Percentiles rank a stretch among this genome's conserved stretches.
phyloP scores from a whole-genome alignment of 1,284 basidiomycete species.

The Spongispora temasekensis region DNA sequence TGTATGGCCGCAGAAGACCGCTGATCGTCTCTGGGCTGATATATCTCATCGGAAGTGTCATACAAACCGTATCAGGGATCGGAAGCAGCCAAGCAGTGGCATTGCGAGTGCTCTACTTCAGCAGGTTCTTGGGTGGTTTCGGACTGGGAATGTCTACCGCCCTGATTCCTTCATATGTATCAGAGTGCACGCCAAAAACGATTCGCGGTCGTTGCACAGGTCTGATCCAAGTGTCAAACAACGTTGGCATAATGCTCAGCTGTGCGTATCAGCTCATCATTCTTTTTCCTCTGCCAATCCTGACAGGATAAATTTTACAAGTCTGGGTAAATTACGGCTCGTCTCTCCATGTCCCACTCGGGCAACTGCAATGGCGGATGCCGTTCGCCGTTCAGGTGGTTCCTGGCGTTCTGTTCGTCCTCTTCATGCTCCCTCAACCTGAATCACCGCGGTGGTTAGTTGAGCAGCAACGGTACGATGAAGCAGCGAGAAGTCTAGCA shows the following conservation, averaged over 20 bases:
- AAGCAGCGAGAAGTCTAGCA: conserved; percentile 51
- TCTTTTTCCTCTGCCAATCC: not conserved
- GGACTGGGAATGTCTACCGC: conserved; percentile 56
- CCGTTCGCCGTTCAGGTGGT: conserved; percentile 57
- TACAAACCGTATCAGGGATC: conserved; percentile 51
- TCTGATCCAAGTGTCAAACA: conserved; percentile 54
- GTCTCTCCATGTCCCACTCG: conserved; percentile 36
- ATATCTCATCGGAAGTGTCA: conserved; percentile 55
- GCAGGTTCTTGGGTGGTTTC: conserved; percentile 49
- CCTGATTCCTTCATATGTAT: conserved; percentile 58
- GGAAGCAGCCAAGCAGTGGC: conserved; percentile 41
- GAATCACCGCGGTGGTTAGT: conserved; percentile 67
- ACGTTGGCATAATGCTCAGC: conserved; percentile 51
- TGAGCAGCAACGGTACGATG: conserved; percentile 50
- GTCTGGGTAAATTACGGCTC: conserved; percentile 53
- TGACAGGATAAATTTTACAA: conserved; percentile 17
- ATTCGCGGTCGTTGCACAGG: conserved; percentile 60
- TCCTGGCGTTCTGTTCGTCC: conserved; percentile 50
- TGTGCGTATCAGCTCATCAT: conserved; percentile 37
- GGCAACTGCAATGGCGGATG: conserved; percentile 53
- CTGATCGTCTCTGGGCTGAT: conserved; percentile 53
- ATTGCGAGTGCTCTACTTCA: conserved; percentile 48
- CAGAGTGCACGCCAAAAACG: conserved; percentile 56
- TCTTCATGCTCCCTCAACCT: conserved; percentile 51
- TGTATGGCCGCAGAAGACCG: conserved; percentile 48